Evolutionary conservation across 1,139 yeast genomes (phyloP).

Genomic region (Geotrichum histeridarum): DNA sequence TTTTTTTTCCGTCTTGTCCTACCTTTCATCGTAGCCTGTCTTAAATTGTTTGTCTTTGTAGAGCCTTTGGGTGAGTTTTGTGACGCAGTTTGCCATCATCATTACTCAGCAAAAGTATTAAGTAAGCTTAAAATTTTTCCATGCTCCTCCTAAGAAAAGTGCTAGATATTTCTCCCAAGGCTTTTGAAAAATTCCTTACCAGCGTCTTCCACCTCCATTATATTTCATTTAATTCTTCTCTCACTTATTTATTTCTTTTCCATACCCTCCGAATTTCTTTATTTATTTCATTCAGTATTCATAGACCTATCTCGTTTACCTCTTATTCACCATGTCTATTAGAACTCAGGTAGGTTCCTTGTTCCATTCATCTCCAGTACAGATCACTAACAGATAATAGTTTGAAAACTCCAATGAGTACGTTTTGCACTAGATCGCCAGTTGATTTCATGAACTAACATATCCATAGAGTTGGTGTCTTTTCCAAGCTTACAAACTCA

Average conservation of each 20-base stretch:
- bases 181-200: no score
- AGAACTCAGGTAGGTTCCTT: slow-evolving; percentile 19
- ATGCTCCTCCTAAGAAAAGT: not conserved
- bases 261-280: no score
- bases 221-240: no score
- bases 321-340: slow-evolving; percentile 15
- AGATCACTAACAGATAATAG: slow-evolving; percentile 30
- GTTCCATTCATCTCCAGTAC: not conserved
- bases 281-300: no score
- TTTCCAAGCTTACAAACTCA: slow-evolving; percentile 91
- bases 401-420: slow-evolving; percentile 94
- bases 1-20: no score
- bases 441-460: slow-evolving; percentile 1
- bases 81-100: no score
- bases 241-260: no score
- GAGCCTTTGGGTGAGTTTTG: no score
- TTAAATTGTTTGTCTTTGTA: no score
- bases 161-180: not conserved
- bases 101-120: not conserved
- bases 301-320: no score
- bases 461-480: slow-evolving; percentile 68
- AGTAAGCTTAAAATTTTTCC: not conserved
- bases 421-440: slow-evolving; percentile 19
- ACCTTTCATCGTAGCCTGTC: no score
- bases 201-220: no score